phyloP scores from a whole-genome alignment of 805 yeast species.

The Cyberlindnera mycetangii region DNA sequence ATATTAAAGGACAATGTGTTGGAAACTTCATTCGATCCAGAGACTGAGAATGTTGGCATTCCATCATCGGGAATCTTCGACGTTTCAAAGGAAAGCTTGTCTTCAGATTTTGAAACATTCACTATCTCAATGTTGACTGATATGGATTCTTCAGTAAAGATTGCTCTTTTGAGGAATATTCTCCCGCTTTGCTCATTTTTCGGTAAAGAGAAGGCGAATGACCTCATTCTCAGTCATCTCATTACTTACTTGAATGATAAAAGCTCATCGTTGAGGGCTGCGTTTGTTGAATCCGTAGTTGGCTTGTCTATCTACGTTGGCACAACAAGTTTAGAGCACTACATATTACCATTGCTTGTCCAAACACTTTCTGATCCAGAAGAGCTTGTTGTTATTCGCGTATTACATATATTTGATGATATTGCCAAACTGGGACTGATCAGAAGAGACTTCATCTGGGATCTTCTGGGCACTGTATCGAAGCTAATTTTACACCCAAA shows the following conservation, averaged over 20 bases:
- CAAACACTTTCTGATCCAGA: slow-evolving; percentile 86
- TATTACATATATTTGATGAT: slow-evolving; percentile 56
- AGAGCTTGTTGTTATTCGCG: slow-evolving; percentile 73
- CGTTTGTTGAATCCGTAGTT: slow-evolving; percentile 68
- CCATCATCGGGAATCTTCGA: slow-evolving; percentile 34
- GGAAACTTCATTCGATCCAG: slow-evolving; percentile 40
- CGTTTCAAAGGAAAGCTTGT: slow-evolving; percentile 41
- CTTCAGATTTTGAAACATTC: slow-evolving; percentile 60
- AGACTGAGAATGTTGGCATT: slow-evolving; percentile 39
- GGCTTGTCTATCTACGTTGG: slow-evolving; percentile 82
- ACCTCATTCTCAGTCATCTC: slow-evolving; percentile 81
- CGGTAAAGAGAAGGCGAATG: slow-evolving; percentile 86
- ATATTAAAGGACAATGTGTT: slow-evolving; percentile 40
- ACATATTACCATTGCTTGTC: slow-evolving; percentile 76
- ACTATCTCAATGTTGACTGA: slow-evolving; percentile 70
- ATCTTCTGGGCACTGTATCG: slow-evolving; percentile 46
- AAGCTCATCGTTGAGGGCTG: slow-evolving; percentile 60
- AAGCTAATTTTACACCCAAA: slow-evolving; percentile 81
- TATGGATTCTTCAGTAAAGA: slow-evolving; percentile 58
- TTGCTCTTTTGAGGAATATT: slow-evolving; percentile 68
- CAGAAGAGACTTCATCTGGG: slow-evolving; percentile 49
- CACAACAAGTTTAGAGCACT: slow-evolving; percentile 77
- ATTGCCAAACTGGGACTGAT: slow-evolving; percentile 57
- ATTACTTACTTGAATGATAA: slow-evolving; percentile 88
- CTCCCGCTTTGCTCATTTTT: slow-evolving; percentile 75